phyloP scores from a whole-genome alignment of 2,329 filamentous ascomycete genomes.

The Diplodia seriata region DNA sequence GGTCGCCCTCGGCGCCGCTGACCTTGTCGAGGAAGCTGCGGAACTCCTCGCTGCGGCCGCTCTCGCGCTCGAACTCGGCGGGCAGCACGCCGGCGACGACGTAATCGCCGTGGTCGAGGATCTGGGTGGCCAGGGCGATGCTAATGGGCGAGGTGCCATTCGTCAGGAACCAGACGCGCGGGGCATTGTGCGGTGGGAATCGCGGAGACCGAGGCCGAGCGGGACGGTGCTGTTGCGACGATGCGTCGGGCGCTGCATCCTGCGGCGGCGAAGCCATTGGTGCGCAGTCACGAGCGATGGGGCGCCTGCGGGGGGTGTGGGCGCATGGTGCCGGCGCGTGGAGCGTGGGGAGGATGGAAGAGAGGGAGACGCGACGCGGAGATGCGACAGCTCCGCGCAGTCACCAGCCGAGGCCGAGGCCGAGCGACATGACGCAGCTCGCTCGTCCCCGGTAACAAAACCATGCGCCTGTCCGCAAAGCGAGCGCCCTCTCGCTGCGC shows the following conservation, averaged over 20 bases:
- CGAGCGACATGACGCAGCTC: slow-evolving; percentile 21
- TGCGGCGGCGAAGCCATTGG: slow-evolving; percentile 19
- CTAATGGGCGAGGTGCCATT: slow-evolving; percentile 84
- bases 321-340: neutral
- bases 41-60: slow-evolving; percentile 75
- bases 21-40: slow-evolving; percentile 75
- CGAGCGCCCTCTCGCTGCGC: slow-evolving; percentile 10
- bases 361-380: slow-evolving; percentile 22
- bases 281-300: slow-evolving; percentile 13
- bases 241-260: slow-evolving; percentile 2
- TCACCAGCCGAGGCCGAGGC: slow-evolving; percentile 10
- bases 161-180: slow-evolving; percentile 92
- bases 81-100: slow-evolving; percentile 84
- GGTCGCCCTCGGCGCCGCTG: slow-evolving; percentile 55
- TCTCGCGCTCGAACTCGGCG: slow-evolving; percentile 75
- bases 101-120: slow-evolving; percentile 90
- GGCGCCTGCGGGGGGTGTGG: neutral
- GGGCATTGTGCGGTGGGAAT: slow-evolving; percentile 68
- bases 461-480: neutral
- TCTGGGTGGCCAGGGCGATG: slow-evolving; percentile 78
- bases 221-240: slow-evolving; percentile 38
- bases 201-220: slow-evolving; percentile 53
- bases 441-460: slow-evolving; percentile 11
- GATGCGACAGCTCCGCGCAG: neutral
- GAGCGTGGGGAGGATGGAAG: neutral